Evolutionary conservation across 2,329 filamentous ascomycete species (phyloP), one percentile per base, ranked within the genome.

Genomic region (Penicillium sp.): DNA sequence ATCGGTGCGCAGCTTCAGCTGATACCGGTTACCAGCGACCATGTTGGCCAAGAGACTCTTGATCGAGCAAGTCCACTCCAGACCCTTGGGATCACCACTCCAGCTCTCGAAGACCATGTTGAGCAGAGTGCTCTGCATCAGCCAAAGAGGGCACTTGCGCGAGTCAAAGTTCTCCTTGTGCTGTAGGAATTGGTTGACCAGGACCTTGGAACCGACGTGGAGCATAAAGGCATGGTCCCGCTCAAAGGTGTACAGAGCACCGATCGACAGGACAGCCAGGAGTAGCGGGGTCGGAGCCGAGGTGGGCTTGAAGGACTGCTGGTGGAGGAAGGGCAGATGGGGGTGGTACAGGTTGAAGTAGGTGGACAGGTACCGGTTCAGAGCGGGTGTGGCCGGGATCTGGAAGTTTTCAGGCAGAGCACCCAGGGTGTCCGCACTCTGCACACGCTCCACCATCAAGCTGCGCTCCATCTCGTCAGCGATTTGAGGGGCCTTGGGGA

Each of bases 31-130:
- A 62, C 95, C 95, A 61, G 94, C 92, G 60, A 99, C 95, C 94
- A 99, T 98, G 80, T 98, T 98, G 68, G 94, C 94, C 54, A 99
- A 87, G 42, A 98, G 85, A 83, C 93, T 96, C 86, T 98, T 98
- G 80, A 99, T 98, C 1, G 95, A 98, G 79, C 94, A 98, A 38
- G 95, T 93, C 95, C 95, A 99, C 78, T 99, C 95, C 2, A 99
- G 85, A 40, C 95, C 95, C 80, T 97, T 98, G 38, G 95, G 91
- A 74, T 98, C 95, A 72, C 95, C 95, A 77, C 95, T 98, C 95
- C 95, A 99, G 83, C 93, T 98, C 59, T 95, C 93, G 77, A 99
- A 98, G 68, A 97, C 89, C 95, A 98, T 98, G 83, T 99, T 99
- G 61, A 99, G 84, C 58, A 99, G 83, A 3, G 93, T 96, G 76